Evolutionary conservation across 768 basidiomycete species (phyloP).

Genomic region (Russula brevipes): DNA sequence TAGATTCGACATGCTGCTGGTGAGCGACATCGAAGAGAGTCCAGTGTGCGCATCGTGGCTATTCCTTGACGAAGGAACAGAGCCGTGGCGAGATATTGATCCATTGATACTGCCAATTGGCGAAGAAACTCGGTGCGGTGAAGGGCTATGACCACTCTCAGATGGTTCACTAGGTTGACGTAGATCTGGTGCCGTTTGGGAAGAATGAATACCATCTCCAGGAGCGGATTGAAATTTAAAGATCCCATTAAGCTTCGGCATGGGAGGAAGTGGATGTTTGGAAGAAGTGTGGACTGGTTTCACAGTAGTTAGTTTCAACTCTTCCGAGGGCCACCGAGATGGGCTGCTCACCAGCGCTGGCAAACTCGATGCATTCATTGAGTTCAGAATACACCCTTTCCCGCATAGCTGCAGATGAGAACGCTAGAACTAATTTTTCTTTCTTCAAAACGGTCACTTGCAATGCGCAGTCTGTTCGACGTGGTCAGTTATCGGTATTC

Average conservation of each 20-base stretch:
- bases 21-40: constrained; percentile 10
- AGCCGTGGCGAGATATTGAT: constrained; percentile 2
- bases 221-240: background rate
- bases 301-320: background rate
- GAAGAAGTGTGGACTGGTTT: constrained; percentile 34
- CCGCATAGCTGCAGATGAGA: constrained; percentile 51
- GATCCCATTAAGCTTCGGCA: constrained; percentile 44
- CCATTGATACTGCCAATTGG: constrained; percentile 16
- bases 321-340: background rate
- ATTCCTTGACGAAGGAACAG: constrained; percentile 19
- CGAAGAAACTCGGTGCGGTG: constrained; percentile 25
- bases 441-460: constrained; percentile 83
- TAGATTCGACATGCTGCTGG: constrained; percentile 27
- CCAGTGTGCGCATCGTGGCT: constrained; percentile 4
- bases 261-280: constrained; percentile 63
- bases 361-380: constrained; percentile 80
- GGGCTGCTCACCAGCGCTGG: constrained; percentile 56
- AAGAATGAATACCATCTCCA: constrained; percentile 13
- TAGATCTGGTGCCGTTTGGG: constrained; percentile 24
- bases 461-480: constrained; percentile 55
- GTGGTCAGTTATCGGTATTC: constrained; percentile 4
- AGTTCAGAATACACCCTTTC: constrained; percentile 66
- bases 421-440: constrained; percentile 68
- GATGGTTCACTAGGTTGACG: background rate
- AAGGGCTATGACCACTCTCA: constrained; percentile 26